Evolutionary conservation across 1,284 basidiomycete genomes (phyloP).

Genomic region (Mrakiaceae sp.): DNA sequence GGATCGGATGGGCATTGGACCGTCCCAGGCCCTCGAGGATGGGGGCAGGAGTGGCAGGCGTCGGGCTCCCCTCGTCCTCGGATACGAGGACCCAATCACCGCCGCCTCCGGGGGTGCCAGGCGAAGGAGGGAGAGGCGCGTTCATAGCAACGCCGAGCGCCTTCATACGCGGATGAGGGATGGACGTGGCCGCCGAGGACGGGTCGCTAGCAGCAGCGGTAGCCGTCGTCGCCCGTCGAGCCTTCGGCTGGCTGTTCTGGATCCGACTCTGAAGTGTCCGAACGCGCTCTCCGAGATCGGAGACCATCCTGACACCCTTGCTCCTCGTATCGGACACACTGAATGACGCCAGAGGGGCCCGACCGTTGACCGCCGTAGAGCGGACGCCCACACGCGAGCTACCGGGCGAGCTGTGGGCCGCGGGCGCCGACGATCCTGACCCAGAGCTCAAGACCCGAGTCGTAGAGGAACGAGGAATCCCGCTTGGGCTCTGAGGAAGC

Average conservation of each 20-base stretch:
- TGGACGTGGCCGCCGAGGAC: background rate
- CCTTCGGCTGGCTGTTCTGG: slow-evolving; percentile 40
- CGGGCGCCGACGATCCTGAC: background rate
- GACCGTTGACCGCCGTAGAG: background rate
- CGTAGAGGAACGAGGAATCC: slow-evolving; percentile 10
- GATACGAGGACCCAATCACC: slow-evolving; percentile 32
- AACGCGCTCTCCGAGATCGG: slow-evolving; percentile 70
- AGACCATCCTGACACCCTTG: slow-evolving; percentile 75
- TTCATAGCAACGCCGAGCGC: slow-evolving; percentile 16
- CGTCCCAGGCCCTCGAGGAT: slow-evolving; percentile 15
- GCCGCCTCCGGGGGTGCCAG: slow-evolving; percentile 21
- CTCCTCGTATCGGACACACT: slow-evolving; percentile 42
- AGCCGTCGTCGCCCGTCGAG: background rate
- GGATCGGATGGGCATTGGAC: background rate
- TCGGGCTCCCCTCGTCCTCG: slow-evolving; percentile 24
- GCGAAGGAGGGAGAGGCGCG: background rate
- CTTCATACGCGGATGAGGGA: slow-evolving; percentile 18
- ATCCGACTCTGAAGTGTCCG: slow-evolving; percentile 68
- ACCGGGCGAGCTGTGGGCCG: background rate
- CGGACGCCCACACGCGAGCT: background rate
- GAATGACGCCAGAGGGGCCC: background rate
- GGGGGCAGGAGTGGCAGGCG: slow-evolving; percentile 19
- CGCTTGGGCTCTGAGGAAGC: slow-evolving; percentile 20
- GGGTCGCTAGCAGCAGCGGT: background rate
- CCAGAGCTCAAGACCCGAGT: background rate